Base-by-base conservation (phyloP, 441 rosid genomes). In the Heliophila coronopifolia region DNA sequence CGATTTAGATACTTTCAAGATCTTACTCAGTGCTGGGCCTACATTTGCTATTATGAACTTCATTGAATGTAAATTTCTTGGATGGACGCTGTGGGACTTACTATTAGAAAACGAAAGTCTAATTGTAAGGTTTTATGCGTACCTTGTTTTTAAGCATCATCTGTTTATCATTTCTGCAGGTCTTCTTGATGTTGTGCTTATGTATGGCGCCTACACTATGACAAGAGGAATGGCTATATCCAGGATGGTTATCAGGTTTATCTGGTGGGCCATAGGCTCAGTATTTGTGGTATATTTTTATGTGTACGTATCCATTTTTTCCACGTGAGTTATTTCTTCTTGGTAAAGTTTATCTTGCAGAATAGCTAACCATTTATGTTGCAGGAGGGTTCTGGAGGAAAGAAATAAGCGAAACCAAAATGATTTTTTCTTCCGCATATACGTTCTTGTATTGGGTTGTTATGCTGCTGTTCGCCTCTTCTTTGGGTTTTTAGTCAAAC, bases 151-250 rank as follows among this genome's bases (percentile, higher is more conserved):
- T 47, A 51, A 37, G 45, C 54, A 70, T 52, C 39, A 27, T 47
- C 50, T 36, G 8, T 53, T 61, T 67, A 47, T 50, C 58, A 31
- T 61, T 34, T 34, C 9, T 45, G 41, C 66, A 94, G 99, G 92
- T 69, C 74, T 73, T 78, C 77, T 90, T 49, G 99, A 94, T 72
- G 92, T 87, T 49, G 51, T 94, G 59, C 95, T 94, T 61, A 90
- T 78, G 86, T 87, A 70, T 70, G 99, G 99, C 51, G 98, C 99
- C 24, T 94, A 94, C 72, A 61, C 78, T 50, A 78, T 91, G 20
- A 81, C 96, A 9, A 79, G 98, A 75, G 99, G 88, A 78, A 90
- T 94, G 99, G 99, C 99, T 53, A 81, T 94, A 66, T 90, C 99
- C 32, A 81, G 98, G 73, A 74, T 94, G 52, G 76, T 94, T 65